Evolutionary conservation across 2,329 filamentous ascomycete genomes (phyloP), one percentile per base, ranked within the genome.

Genomic region (Colletotrichum cordylinicola): DNA sequence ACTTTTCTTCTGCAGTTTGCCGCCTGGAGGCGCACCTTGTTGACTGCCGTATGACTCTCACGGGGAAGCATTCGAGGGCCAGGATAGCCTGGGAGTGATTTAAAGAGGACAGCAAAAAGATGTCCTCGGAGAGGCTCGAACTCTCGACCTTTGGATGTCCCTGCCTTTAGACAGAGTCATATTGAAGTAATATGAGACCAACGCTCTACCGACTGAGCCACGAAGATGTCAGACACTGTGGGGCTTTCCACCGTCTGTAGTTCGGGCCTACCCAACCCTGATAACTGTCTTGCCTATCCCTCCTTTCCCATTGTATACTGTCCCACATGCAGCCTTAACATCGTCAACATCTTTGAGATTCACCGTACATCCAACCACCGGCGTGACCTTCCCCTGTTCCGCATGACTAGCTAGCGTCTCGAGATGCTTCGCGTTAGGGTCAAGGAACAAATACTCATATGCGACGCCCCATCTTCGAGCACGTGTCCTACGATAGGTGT

Each of bases 201-300:
- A 76, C 70, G 74, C 74, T 74, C 74, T 76, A 48, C 74, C 74
- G 27, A 76, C 74, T 76, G 74, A 74, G 74, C 74, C 74, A 73
- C 48, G 71, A 70, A 76, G 70, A 73, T 62, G 21, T 31, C 24
- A 15, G 29, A 37, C 55, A 33, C 35, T 68, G 24, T 64, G 39
- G 55, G 67, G 48, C 31, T 72, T 64, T n/a, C n/a, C n/a, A 31
- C 2, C 29, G 29, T 31, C 8, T 31, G 29, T 31, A 31, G 29
- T 31, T 8, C 29, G 29, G 29, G 29, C 39, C 18, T 48, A 48
- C 1, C 18, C 39, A n/a, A 48, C 18, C 39, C 39, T 48, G 10
- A 48, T 48, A 9, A 48, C 39, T n/a, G 39, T 48, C 39, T 48
- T 48, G 18, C 39, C 39, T 48, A 48, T 3, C 39, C 39, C 39